A percentile compares a stretch with the other conserved stretches of the same genome.
These are phyloP conservation scores for Hymenoscyphus fraxineus DNA, from an alignment of 2,329 filamentous ascomycete genomes.

Conservation along the genomic window DNA sequence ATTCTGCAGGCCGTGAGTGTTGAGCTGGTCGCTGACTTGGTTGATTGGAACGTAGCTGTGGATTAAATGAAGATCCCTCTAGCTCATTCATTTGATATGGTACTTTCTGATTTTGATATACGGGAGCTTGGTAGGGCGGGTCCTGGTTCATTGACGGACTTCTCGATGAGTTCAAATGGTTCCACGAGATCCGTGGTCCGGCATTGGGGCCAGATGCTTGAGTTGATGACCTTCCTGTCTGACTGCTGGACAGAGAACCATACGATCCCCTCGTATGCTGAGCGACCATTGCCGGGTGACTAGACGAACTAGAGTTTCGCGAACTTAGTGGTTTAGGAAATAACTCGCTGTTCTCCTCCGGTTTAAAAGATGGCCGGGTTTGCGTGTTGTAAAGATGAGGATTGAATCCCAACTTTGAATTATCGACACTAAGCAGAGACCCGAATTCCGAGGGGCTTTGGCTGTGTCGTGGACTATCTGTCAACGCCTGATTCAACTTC, in stretches of 20 bases:
- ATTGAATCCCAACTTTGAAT: neutral
- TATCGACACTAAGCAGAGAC: neutral
- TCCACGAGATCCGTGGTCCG: constrained; percentile 14
- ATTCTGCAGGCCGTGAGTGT: neutral
- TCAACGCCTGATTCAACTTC: constrained; percentile 19
- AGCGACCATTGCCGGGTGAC: constrained; percentile 2
- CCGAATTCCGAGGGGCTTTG: constrained; percentile 3
- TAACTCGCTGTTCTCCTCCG: constrained; percentile 8
- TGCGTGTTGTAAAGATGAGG: neutral
- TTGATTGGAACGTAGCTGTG: neutral
- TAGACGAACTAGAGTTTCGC: constrained; percentile 9
- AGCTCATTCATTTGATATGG: neutral
- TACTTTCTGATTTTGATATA: neutral
- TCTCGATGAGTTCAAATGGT: constrained; percentile 8
- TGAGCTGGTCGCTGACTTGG: neutral
- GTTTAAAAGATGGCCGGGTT: neutral
- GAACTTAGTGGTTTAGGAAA: constrained; percentile 16
- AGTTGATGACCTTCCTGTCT: neutral
- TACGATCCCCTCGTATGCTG: constrained; percentile 7
- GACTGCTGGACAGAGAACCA: neutral
- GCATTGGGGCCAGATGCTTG: constrained; percentile 9
- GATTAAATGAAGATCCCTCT: neutral
- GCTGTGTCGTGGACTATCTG: constrained; percentile 6
- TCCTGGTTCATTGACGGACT: constrained; percentile 10
- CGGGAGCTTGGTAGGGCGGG: neutral